Conservation (phyloP, 1,284 basidiomycete genomes). For the Boletus holoroseus region DNA sequence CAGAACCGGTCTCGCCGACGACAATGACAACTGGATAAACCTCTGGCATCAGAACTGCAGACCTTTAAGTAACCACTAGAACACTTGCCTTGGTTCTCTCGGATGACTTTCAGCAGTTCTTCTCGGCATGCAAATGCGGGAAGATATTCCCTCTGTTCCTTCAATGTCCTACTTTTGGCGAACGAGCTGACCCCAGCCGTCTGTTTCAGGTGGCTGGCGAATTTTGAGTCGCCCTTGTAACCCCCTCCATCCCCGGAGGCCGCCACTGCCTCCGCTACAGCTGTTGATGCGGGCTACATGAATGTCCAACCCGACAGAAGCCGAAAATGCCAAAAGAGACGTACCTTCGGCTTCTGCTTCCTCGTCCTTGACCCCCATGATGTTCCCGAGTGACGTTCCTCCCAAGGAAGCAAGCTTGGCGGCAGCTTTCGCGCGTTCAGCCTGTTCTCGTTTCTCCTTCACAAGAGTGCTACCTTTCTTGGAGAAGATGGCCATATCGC, state of each 20-base stretch:
- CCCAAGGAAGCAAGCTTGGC: slow-evolving; percentile 91
- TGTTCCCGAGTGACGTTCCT: slow-evolving; percentile 91
- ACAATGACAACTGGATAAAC: slow-evolving; percentile 72
- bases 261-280: slow-evolving; percentile 57
- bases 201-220: slow-evolving; percentile 85
- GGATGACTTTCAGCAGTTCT: slow-evolving; percentile 82
- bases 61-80: background rate
- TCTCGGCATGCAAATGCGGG: slow-evolving; percentile 98
- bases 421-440: slow-evolving; percentile 92
- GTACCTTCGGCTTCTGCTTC: slow-evolving; percentile 81
- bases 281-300: slow-evolving; percentile 55
- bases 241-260: slow-evolving; percentile 62
- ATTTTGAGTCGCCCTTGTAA: slow-evolving; percentile 94
- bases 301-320: slow-evolving; percentile 61
- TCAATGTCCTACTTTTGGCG: slow-evolving; percentile 77
- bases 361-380: slow-evolving; percentile 96
- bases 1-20: slow-evolving; percentile 93
- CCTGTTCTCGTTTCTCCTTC: slow-evolving; percentile 91
- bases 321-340: slow-evolving; percentile 32
- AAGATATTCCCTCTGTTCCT: slow-evolving; percentile 94
- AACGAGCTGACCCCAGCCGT: slow-evolving; percentile 79
- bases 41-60: background rate
- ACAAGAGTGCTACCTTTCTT: slow-evolving; percentile 94
- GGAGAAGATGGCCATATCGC: slow-evolving; percentile 92
- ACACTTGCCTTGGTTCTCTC: slow-evolving; percentile 86